Evolutionary conservation across 352 stramenopile species (phyloP).

Genomic region (Phytophthora tubulina): DNA sequence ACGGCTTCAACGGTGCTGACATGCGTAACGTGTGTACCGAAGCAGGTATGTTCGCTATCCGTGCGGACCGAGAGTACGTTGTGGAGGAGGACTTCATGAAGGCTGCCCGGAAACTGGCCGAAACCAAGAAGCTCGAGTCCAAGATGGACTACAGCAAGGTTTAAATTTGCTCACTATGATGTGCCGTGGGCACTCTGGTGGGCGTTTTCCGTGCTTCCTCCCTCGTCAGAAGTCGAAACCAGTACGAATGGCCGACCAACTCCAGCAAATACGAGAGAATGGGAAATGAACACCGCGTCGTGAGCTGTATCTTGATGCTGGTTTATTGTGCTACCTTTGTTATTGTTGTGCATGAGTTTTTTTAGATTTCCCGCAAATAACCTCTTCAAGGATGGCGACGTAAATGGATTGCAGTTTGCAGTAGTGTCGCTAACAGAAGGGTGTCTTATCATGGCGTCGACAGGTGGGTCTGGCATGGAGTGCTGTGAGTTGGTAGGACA

Average conservation of each 20-base stretch:
- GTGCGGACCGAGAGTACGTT: slow-evolving; percentile 98
- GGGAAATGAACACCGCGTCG: slow-evolving; percentile 35
- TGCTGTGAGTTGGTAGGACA: slow-evolving; percentile 71
- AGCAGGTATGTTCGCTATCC: slow-evolving; percentile 98
- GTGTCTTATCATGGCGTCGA: slow-evolving; percentile 24
- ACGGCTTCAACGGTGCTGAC: slow-evolving; percentile 99
- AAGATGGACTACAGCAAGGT: slow-evolving; percentile 99
- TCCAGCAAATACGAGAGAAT: slow-evolving; percentile 32
- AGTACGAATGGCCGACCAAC: slow-evolving; percentile 21
- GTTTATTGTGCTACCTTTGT: slow-evolving; percentile 1
- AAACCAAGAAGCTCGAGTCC: slow-evolving; percentile 99
- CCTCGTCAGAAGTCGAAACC: slow-evolving; percentile 11
- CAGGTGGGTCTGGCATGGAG: slow-evolving; percentile 27
- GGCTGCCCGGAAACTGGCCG: slow-evolving; percentile 98
- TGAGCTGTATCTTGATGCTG: slow-evolving; percentile 36
- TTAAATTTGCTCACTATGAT: slow-evolving; percentile 63
- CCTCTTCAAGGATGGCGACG: background rate
- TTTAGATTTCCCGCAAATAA: slow-evolving; percentile 32
- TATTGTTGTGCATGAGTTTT: slow-evolving; percentile 2
- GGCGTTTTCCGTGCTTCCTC: slow-evolving; percentile 15
- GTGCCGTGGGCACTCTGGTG: background rate
- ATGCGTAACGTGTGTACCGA: slow-evolving; percentile 99
- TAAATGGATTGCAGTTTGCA: slow-evolving; percentile 9
- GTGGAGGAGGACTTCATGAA: slow-evolving; percentile 99
- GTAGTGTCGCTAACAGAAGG: background rate